phyloP scores from a whole-genome alignment of 495 filamentous ascomycete species.

The Penicillium psychrofluorescens region DNA sequence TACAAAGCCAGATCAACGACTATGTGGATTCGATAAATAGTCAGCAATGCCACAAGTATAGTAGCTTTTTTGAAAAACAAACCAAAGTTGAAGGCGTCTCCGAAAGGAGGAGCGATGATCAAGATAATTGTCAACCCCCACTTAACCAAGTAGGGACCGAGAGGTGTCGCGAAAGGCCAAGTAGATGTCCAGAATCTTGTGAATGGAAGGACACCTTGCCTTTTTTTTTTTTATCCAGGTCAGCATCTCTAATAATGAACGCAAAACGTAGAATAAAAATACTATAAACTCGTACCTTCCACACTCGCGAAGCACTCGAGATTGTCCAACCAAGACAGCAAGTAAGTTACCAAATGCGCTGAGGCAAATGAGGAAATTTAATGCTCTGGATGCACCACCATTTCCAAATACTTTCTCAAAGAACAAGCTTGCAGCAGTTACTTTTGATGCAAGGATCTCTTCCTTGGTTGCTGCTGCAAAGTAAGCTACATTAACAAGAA shows the following conservation, averaged over 20 bases:
- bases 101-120: slow-evolving; percentile 59
- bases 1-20: slow-evolving; percentile 49
- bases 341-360: slow-evolving; percentile 60
- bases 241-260: not conserved
- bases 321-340: slow-evolving; percentile 50
- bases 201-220: slow-evolving; percentile 60
- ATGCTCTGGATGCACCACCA: slow-evolving; percentile 38
- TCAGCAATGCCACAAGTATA: not conserved
- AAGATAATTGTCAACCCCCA: slow-evolving; percentile 54
- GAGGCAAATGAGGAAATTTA: slow-evolving; percentile 56
- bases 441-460: slow-evolving; percentile 43
- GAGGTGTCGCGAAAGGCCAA: slow-evolving; percentile 53
- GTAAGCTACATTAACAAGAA: slow-evolving; percentile 57
- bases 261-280: not conserved
- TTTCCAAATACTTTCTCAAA: slow-evolving; percentile 54
- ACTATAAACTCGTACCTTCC: slow-evolving; percentile 26
- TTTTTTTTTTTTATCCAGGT: slow-evolving; percentile 14
- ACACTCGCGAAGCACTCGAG: slow-evolving; percentile 53
- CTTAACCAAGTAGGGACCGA: slow-evolving; percentile 52
- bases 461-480: slow-evolving; percentile 50
- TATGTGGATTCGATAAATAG: slow-evolving; percentile 2
- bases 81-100: slow-evolving; percentile 61
- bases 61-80: not conserved
- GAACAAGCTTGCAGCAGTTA: slow-evolving; percentile 51
- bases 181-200: slow-evolving; percentile 58